These are phyloP conservation scores for Pyrus hybrid DNA, from an alignment of 331 rosid genomes.

Conservation along the genomic window DNA sequence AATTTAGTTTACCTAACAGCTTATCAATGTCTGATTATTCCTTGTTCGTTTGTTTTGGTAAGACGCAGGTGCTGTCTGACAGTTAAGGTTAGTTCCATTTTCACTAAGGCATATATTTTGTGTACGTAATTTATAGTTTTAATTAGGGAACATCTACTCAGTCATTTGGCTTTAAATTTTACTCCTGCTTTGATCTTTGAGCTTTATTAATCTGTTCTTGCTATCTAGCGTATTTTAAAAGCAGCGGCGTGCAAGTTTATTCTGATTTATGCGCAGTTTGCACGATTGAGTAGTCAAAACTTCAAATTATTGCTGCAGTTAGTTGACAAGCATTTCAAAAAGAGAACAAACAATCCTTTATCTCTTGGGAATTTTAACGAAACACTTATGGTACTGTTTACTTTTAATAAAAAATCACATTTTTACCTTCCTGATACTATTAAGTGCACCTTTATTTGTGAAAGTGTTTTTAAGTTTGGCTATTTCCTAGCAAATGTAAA, in stretches of 20 bases:
- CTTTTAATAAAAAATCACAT: no score
- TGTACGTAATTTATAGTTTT: background rate
- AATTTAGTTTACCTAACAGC: background rate
- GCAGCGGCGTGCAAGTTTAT: background rate
- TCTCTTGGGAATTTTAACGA: no score
- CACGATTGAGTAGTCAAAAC: background rate
- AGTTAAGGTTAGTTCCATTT: constrained; percentile 60
- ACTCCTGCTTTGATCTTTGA: background rate
- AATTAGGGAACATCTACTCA: background rate
- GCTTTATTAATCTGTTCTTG: background rate
- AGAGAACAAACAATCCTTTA: background rate
- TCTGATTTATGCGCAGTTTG: background rate
- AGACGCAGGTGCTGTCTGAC: constrained; percentile 89
- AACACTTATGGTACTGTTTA: no score
- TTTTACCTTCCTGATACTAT: no score
- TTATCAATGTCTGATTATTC: constrained; percentile 3
- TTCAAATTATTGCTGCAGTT: background rate
- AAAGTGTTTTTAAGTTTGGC: no score
- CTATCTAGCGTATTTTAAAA: background rate
- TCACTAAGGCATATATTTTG: background rate
- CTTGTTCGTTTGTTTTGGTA: constrained; percentile 13
- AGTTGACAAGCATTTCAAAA: background rate
- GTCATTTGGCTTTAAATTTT: background rate
- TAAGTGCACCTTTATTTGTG: no score
- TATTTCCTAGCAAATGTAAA: no score